These are phyloP conservation scores for Eucalyptus regnans DNA, from an alignment of 345 rosid genomes.

Conservation along the genomic window DNA sequence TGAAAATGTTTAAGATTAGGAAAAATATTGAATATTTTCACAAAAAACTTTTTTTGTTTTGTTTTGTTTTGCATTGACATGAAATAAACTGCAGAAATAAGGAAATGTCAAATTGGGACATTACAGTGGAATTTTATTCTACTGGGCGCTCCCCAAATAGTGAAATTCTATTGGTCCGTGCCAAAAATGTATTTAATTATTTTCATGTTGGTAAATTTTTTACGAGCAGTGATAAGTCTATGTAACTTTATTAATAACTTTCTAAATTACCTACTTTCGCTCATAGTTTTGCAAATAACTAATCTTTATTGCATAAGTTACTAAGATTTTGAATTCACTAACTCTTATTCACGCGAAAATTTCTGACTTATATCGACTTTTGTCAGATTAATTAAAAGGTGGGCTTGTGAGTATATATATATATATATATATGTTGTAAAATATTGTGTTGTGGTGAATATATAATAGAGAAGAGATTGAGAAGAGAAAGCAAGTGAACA, in stretches of 20 bases:
- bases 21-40: too few relatives aligned
- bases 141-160: too few relatives aligned
- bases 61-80: neutral
- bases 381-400: neutral
- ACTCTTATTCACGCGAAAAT: too few relatives aligned
- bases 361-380: neutral
- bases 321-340: neutral
- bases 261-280: neutral
- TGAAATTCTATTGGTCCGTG: too few relatives aligned
- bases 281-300: neutral
- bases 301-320: neutral
- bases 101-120: neutral
- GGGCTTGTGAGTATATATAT: too few relatives aligned
- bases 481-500: too few relatives aligned
- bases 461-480: too few relatives aligned
- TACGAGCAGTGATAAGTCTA: accelerated
- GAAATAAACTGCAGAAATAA: neutral
- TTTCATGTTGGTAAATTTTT: too few relatives aligned
- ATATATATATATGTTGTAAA: neutral
- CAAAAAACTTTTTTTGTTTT: neutral
- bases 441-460: too few relatives aligned
- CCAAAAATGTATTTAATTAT: too few relatives aligned
- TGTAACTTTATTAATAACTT: neutral
- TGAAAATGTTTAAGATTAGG: too few relatives aligned
- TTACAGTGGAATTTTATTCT: neutral